phyloP scores from a whole-genome alignment of 129 eudicot genomes.

The Tanacetum coccineum region DNA sequence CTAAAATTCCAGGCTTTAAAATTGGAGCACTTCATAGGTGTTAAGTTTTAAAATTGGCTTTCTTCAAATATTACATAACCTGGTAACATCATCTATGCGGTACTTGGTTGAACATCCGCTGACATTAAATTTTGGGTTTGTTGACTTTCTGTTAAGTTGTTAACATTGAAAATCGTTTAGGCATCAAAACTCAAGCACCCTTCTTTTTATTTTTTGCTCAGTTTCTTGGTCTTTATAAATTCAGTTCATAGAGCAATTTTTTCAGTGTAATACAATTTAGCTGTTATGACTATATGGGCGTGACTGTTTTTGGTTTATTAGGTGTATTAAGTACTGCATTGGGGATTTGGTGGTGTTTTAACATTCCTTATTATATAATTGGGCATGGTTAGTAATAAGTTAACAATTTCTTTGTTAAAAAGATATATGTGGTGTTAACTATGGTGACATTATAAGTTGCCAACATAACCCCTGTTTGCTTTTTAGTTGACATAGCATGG shows the following conservation, averaged over 20 bases:
- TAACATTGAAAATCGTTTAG: not conserved
- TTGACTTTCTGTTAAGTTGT: not conserved
- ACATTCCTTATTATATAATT: not conserved
- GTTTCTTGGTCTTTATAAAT: not conserved
- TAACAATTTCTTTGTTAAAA: not conserved
- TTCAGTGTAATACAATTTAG: not conserved
- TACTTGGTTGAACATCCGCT: not conserved
- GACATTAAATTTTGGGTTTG: not conserved
- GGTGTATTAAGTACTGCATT: not conserved
- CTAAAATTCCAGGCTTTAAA: no score
- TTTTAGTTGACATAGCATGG: not conserved
- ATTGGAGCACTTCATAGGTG: no score
- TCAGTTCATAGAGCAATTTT: not conserved
- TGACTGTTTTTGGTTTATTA: not conserved
- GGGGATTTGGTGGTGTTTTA: not conserved
- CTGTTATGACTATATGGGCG: not conserved
- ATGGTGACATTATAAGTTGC: not conserved
- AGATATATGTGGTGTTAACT: not conserved
- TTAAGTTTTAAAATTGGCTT: no score
- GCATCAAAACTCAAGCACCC: not conserved
- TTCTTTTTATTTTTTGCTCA: not conserved
- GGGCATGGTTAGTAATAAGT: not conserved
- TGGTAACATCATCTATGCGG: not conserved
- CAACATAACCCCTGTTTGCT: not conserved
- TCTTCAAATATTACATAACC: not conserved